Base-by-base conservation (phyloP, 306 rosid species). In the Sicyos edulis region DNA sequence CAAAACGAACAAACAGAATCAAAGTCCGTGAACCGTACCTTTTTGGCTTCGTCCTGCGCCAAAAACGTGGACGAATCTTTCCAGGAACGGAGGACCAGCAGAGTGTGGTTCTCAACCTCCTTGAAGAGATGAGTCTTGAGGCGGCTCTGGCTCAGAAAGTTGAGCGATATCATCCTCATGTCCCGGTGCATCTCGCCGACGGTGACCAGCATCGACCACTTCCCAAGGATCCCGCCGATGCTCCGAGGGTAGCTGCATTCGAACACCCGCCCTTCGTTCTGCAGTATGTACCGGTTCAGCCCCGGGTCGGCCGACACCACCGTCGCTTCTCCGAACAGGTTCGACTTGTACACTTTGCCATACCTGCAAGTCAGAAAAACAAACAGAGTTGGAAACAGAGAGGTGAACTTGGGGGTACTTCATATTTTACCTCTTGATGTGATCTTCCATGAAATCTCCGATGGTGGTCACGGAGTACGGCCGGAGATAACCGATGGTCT, bases 111-210 rank as follows among this genome's bases (percentile, higher is more conserved):
- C 78, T 91, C 97, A 10, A 89, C 95, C 22, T 95, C 99, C 77
- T 75, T 85, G 64, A 95, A 65, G 2, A 95, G 78, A 69, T 83
- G 84, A 44, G 89, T 86, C 69, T 86, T 86, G 34, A 95, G 95
- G 50, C 96, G 83, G 67, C 91, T 87, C 67, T 86, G 92, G 81
- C 97, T 89, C 44, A 95, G 80, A 75, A 91, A 95, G 61, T 95
- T 95, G 65, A 95, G 89, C 0, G 99, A 86, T 20, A 95, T 91
- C 42, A 64, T 78, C 73, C 99, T 80, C 99, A 95, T 91, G 65
- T 89, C 92, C 78, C 91, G 86, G 20, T 95, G 99, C 99, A 95
- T 95, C 91, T 95, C 99, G 13, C 99, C 99, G 11, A 91, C 99
- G 2, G 91, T 54, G n/a, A 95, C 99, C 82, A 95, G 62, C 99